These are phyloP conservation scores for Apophysomyces elegans DNA, from an alignment of 371 early-diverging fungal species.

Conservation along the genomic window DNA sequence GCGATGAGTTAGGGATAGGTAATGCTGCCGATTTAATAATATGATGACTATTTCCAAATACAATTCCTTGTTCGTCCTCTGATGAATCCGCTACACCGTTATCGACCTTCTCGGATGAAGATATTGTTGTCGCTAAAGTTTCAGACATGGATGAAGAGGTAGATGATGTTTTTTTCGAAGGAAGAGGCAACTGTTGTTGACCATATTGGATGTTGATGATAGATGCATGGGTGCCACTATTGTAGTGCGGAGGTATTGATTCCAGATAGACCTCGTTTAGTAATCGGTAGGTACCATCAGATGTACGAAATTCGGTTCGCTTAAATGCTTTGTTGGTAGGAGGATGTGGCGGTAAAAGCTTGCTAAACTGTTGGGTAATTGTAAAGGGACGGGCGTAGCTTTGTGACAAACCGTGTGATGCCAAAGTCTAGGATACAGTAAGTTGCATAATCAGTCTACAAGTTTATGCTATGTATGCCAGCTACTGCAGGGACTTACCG, in stretches of 20 bases:
- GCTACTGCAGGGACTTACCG: conserved; percentile 6
- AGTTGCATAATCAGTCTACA: neutral
- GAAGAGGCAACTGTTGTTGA: conserved; percentile 11
- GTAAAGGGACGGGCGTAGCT: neutral
- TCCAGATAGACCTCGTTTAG: conserved; percentile 54
- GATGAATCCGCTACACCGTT: conserved; percentile 19
- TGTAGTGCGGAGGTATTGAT: conserved; percentile 53
- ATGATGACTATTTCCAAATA: conserved; percentile 21
- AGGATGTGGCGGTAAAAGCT: conserved; percentile 36
- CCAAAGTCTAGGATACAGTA: conserved; percentile 1
- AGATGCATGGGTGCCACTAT: conserved; percentile 42
- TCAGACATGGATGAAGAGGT: conserved; percentile 26
- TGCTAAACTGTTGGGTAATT: conserved; percentile 7
- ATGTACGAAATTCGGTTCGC: conserved; percentile 52
- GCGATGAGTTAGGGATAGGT: conserved; percentile 39
- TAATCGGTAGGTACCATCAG: conserved; percentile 60
- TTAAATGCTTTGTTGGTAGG: conserved; percentile 51
- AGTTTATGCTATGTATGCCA: neutral
- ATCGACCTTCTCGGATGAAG: conserved; percentile 11
- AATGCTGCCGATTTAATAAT: conserved; percentile 34
- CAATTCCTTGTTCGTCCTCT: conserved; percentile 21
- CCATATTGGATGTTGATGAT: neutral
- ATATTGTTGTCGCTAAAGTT: conserved; percentile 5
- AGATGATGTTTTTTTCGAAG: conserved; percentile 21
- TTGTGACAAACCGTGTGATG: conserved; percentile 9